A percentile compares a stretch with the other conserved stretches of the same genome.
phyloP scores from a whole-genome alignment of 1,284 basidiomycete genomes.

The Naganishia liquefaciens region DNA sequence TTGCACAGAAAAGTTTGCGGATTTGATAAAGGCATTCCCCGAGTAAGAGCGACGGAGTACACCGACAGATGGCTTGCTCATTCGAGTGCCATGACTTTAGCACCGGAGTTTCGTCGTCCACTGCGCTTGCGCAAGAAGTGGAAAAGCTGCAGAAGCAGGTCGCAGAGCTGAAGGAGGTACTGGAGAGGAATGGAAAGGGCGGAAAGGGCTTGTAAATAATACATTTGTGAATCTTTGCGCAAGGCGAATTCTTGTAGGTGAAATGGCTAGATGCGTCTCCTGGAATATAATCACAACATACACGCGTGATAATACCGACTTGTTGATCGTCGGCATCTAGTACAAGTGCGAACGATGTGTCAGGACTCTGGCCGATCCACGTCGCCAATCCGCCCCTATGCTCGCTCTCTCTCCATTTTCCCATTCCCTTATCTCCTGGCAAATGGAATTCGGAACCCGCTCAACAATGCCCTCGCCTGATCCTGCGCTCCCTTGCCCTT shows the following conservation, averaged over 20 bases:
- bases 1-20: slow-evolving; percentile 70
- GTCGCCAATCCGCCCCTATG: too few species aligned
- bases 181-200: slow-evolving; percentile 25
- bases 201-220: not conserved
- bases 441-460: slow-evolving; percentile 88
- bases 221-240: not conserved
- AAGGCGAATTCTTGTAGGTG: not conserved
- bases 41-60: slow-evolving; percentile 60
- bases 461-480: slow-evolving; percentile 76
- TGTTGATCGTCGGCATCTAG: not conserved
- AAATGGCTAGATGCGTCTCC: not conserved
- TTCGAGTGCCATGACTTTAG: slow-evolving; percentile 36
- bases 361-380: too few species aligned
- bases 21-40: slow-evolving; percentile 75
- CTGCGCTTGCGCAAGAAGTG: slow-evolving; percentile 68
- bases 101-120: slow-evolving; percentile 62
- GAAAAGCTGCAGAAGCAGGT: slow-evolving; percentile 62
- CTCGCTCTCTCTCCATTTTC: not conserved
- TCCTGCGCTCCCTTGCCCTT: slow-evolving; percentile 81
- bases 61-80: not conserved
- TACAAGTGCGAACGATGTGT: not conserved
- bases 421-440: slow-evolving; percentile 42
- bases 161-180: slow-evolving; percentile 56
- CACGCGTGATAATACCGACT: slow-evolving; percentile 1
- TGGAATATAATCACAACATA: not conserved